A percentile compares a stretch with the other conserved stretches of the same genome.
These are phyloP conservation scores for Hydnomerulius pinastri DNA, from an alignment of 768 basidiomycete genomes.

Conservation along the genomic window DNA sequence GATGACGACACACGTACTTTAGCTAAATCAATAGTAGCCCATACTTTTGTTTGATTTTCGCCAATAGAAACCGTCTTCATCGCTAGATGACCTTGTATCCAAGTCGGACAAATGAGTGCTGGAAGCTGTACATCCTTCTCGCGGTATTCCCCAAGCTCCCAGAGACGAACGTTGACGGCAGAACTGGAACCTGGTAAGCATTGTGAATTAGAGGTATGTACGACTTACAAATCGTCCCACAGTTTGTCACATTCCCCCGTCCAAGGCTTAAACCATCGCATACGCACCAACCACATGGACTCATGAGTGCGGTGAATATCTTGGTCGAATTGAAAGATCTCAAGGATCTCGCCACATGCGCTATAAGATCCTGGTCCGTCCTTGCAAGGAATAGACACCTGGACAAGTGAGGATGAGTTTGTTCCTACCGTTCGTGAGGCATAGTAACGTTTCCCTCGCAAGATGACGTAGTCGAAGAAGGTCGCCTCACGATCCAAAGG, in stretches of 20 bases:
- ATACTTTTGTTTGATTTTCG: neutral
- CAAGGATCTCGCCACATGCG: neutral
- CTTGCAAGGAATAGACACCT: neutral
- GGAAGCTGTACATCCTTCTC: neutral
- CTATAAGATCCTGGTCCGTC: neutral
- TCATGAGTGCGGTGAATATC: neutral
- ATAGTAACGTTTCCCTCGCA: slow-evolving; percentile 1
- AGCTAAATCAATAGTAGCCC: slow-evolving; percentile 2
- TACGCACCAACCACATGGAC: neutral
- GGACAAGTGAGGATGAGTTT: neutral
- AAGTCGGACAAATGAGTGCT: neutral
- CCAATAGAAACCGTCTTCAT: neutral
- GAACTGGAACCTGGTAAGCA: no score
- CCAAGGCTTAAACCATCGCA: neutral
- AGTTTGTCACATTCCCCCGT: neutral
- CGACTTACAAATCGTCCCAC: slow-evolving; percentile 1
- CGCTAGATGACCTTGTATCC: neutral
- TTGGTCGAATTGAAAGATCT: slow-evolving; percentile 1
- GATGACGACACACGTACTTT: no score
- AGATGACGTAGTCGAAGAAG: slow-evolving; percentile 6
- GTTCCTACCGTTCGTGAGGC: neutral
- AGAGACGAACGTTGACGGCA: neutral
- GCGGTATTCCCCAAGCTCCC: slow-evolving; percentile 4
- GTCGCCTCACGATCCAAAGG: neutral
- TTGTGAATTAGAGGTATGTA: no score